phyloP scores from a whole-genome alignment of 345 rosid species.

The Acer yangbiense region DNA sequence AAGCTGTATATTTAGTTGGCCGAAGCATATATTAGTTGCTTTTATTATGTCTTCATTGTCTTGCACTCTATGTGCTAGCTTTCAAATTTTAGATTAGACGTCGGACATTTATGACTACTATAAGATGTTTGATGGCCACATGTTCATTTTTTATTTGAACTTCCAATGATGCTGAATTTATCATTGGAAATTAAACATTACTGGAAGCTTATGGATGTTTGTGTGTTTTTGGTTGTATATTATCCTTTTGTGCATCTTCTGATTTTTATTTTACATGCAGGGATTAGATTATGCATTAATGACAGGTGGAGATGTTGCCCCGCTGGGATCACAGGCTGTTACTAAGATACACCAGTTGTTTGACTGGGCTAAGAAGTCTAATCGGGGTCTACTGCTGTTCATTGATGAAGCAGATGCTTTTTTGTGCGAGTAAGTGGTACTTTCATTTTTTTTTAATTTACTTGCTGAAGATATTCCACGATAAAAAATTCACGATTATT shows the following conservation, averaged over 20 bases:
- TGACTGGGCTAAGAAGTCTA: slow-evolving; percentile 95
- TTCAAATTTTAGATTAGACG: neutral
- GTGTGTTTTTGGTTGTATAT: neutral
- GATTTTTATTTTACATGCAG: slow-evolving; percentile 42
- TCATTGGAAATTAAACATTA: neutral
- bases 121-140: neutral
- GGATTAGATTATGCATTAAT: slow-evolving; percentile 98
- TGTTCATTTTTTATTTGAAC: neutral
- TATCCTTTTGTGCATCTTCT: slow-evolving; percentile 12
- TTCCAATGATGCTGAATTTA: neutral
- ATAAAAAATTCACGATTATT: neutral
- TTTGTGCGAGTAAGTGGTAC: slow-evolving; percentile 85
- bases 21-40: neutral
- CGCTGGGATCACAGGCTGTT: slow-evolving; percentile 96
- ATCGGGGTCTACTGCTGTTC: slow-evolving; percentile 81
- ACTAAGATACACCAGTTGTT: slow-evolving; percentile 96
- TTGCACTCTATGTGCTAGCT: neutral
- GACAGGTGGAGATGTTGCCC: slow-evolving; percentile 99
- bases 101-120: neutral
- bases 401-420: slow-evolving; percentile 99
- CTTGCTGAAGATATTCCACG: neutral
- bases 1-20: neutral
- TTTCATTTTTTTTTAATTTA: neutral
- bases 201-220: slow-evolving; percentile 4
- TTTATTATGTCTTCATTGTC: neutral